These are phyloP conservation scores for Rhodamnia rubescens DNA, from an alignment of 345 rosid genomes.

Conservation along the genomic window DNA sequence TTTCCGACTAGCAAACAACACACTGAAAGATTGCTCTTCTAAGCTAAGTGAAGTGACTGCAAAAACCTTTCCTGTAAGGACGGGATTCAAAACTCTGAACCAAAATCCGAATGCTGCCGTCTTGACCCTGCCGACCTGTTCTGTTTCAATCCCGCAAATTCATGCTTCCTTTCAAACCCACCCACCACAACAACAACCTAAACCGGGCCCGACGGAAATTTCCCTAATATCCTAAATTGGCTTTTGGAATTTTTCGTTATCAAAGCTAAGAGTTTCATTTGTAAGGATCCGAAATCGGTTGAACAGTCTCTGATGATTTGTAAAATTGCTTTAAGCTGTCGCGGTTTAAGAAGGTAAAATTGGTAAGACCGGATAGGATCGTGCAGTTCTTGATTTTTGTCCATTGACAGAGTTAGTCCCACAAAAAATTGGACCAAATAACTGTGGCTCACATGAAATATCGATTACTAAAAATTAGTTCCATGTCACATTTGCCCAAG, in stretches of 20 bases:
- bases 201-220: background rate
- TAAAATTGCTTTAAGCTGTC: background rate
- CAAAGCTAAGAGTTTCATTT: background rate
- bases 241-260: background rate
- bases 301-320: no score
- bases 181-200: background rate
- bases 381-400: no score
- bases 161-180: background rate
- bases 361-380: no score
- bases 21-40: background rate
- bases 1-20: background rate
- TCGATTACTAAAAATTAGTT: no score
- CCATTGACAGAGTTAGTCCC: no score
- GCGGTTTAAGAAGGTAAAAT: background rate
- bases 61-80: background rate
- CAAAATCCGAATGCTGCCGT: background rate
- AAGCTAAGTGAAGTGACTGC: background rate
- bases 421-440: no score
- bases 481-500: no score
- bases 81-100: background rate
- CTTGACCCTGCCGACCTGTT: background rate
- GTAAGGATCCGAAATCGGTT: no score
- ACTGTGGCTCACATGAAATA: no score
- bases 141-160: no score
- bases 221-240: background rate